phyloP scores from a whole-genome alignment of 2,329 filamentous ascomycete species.

The Xylariaceae sp. region DNA sequence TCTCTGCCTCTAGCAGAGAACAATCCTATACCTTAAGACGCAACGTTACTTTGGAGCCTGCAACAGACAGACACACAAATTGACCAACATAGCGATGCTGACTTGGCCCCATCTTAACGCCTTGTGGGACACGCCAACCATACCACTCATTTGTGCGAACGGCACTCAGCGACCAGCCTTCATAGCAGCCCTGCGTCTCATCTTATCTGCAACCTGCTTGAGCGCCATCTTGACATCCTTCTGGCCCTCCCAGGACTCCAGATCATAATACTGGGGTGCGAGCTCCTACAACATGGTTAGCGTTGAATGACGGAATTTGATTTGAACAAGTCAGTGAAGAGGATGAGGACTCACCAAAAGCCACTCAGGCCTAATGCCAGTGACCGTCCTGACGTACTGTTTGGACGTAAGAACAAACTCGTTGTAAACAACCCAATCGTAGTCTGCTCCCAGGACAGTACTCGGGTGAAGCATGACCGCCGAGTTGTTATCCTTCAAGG shows the following conservation, averaged over 20 bases:
- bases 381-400: conserved; percentile 96
- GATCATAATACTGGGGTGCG: conserved; percentile 87
- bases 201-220: conserved; percentile 56
- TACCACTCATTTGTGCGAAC: not conserved
- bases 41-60: too few species aligned
- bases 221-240: conserved; percentile 78
- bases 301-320: not conserved
- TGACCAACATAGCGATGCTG: too few species aligned
- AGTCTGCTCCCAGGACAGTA: conserved; percentile 82
- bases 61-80: too few species aligned
- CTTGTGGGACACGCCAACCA: not conserved
- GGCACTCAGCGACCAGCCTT: conserved; percentile 40
- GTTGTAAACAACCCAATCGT: conserved; percentile 97
- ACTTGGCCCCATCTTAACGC: too few species aligned
- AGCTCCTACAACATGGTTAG: conserved; percentile 67
- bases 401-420: conserved; percentile 98
- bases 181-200: conserved; percentile 57
- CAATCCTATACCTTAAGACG: too few species aligned
- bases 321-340: not conserved
- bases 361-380: conserved; percentile 91
- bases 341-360: conserved; percentile 62
- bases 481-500: conserved; percentile 96
- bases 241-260: conserved; percentile 72
- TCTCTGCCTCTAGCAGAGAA: too few species aligned
- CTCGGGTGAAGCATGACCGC: conserved; percentile 90